Evolutionary conservation across 2,329 filamentous ascomycete genomes (phyloP).

Genomic region (Arthrobotrys sinensis): DNA sequence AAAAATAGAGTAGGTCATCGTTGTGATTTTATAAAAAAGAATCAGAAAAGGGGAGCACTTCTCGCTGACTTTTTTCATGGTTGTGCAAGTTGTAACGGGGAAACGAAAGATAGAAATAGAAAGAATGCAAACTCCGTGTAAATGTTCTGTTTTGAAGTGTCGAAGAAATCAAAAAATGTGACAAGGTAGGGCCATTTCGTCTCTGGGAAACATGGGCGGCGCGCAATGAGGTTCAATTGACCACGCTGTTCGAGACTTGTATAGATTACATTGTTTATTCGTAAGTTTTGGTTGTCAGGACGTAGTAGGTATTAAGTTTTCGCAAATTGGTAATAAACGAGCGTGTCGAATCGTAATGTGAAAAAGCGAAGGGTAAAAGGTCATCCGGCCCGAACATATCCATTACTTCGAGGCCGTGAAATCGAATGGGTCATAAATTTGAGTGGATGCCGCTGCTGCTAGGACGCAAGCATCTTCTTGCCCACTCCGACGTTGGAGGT

Average conservation of each 20-base stretch:
- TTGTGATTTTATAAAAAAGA: slow-evolving; percentile 10
- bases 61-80: slow-evolving; percentile 40
- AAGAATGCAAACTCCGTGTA: slow-evolving; percentile 51
- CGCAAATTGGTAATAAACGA: slow-evolving; percentile 47
- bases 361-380: slow-evolving; percentile 18
- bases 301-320: slow-evolving; percentile 48
- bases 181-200: slow-evolving; percentile 59
- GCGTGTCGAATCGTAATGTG: slow-evolving; percentile 56
- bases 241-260: slow-evolving; percentile 11
- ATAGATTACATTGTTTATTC: slow-evolving; percentile 61
- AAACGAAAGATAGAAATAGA: slow-evolving; percentile 21
- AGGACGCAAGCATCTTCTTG: slow-evolving; percentile 56
- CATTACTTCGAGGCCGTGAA: slow-evolving; percentile 42
- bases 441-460: slow-evolving; percentile 22
- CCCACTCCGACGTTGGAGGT: slow-evolving; percentile 39
- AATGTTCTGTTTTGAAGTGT: slow-evolving; percentile 43
- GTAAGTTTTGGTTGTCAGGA: slow-evolving; percentile 13
- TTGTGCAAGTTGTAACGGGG: slow-evolving; percentile 21
- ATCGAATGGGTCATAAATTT: slow-evolving; percentile 11
- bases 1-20: slow-evolving; percentile 21
- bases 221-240: neutral
- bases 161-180: slow-evolving; percentile 35
- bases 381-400: slow-evolving; percentile 42
- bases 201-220: slow-evolving; percentile 15
- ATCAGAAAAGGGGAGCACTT: slow-evolving; percentile 16